A percentile compares a stretch with the other conserved stretches of the same genome.
Evolutionary conservation across 345 rosid genomes (phyloP).

Genomic region (Pelargonium nanum): DNA sequence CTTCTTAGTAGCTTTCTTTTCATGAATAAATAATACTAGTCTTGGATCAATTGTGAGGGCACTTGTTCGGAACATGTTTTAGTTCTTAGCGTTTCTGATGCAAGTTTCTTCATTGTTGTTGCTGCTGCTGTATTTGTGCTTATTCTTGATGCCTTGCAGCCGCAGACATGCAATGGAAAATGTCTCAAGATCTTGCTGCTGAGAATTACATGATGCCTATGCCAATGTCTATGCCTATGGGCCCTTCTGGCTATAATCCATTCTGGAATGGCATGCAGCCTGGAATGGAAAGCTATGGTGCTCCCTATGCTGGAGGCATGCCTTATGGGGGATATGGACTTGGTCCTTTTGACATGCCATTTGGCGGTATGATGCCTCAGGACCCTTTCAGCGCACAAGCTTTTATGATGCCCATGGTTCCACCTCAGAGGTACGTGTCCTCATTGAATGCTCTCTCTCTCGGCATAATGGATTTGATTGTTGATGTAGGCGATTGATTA

Average conservation of each 20-base stretch:
- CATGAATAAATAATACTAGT: not conserved
- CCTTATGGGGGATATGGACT: conserved; percentile 58
- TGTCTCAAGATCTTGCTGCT: conserved; percentile 45
- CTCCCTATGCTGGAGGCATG: conserved; percentile 42
- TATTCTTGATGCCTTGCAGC: not conserved
- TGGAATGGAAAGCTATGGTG: conserved; percentile 52
- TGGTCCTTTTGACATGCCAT: conserved; percentile 53
- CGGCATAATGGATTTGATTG: too few relatives aligned
- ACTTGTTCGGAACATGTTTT: not conserved
- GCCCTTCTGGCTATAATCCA: conserved; percentile 55
- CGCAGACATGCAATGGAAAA: conserved; percentile 69
- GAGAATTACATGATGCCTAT: conserved; percentile 89
- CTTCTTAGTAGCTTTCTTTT: conserved; percentile 1
- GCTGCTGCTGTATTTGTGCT: not conserved
- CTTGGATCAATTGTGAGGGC: not conserved
- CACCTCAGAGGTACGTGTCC: conserved; percentile 43
- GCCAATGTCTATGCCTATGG: conserved; percentile 84
- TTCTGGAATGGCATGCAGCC: conserved; percentile 77
- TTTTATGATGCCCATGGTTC: conserved; percentile 52
- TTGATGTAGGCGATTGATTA: too few relatives aligned
- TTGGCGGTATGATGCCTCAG: conserved; percentile 46
- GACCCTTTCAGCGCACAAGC: conserved; percentile 52
- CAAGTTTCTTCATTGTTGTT: not conserved
- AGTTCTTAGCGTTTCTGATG: not conserved
- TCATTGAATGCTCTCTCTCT: conserved; percentile 4